A percentile compares a stretch with the other conserved stretches of the same genome.
Conservation (phyloP, 2,329 filamentous ascomycete genomes). For the Alternaria ventricosa region DNA sequence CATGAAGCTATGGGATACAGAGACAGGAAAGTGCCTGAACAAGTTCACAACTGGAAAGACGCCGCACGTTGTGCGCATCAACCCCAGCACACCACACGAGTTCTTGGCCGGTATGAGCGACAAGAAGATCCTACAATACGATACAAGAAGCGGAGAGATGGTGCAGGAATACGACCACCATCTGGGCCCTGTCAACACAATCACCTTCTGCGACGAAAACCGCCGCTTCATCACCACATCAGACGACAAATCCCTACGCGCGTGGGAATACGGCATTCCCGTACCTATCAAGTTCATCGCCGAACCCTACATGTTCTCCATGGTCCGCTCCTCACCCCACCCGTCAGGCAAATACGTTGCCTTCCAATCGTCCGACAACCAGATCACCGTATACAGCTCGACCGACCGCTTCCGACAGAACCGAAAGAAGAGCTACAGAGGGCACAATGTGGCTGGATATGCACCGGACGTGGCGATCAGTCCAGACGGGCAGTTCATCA, state of each 20-base stretch:
- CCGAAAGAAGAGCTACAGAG: conserved; percentile 93
- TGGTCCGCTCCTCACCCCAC: conserved; percentile 84
- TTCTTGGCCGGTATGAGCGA: conserved; percentile 97
- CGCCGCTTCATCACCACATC: conserved; percentile 97
- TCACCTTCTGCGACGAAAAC: conserved; percentile 93
- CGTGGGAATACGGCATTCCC: conserved; percentile 98
- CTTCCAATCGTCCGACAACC: conserved; percentile 93
- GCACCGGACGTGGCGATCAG: conserved; percentile 88
- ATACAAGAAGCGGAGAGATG: conserved; percentile 79
- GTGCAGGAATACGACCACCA: conserved; percentile 99
- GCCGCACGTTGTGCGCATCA: conserved; percentile 93
- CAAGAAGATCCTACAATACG: conserved; percentile 98
- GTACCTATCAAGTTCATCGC: conserved; percentile 99
- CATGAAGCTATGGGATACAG: conserved; percentile 98
- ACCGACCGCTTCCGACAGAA: conserved; percentile 98
- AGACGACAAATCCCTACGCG: conserved; percentile 93
- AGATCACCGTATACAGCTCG: conserved; percentile 93
- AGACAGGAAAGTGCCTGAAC: conserved; percentile 85
- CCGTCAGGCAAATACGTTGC: conserved; percentile 93
- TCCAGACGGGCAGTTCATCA: conserved; percentile 90
- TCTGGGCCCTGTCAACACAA: conserved; percentile 95
- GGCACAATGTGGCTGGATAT: conserved; percentile 94
- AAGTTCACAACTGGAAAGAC: conserved; percentile 95
- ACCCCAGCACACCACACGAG: conserved; percentile 83
- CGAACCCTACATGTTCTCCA: conserved; percentile 96